Evolutionary conservation across 257 asterid species (phyloP).

Genomic region (Salvia rosmarinus): DNA sequence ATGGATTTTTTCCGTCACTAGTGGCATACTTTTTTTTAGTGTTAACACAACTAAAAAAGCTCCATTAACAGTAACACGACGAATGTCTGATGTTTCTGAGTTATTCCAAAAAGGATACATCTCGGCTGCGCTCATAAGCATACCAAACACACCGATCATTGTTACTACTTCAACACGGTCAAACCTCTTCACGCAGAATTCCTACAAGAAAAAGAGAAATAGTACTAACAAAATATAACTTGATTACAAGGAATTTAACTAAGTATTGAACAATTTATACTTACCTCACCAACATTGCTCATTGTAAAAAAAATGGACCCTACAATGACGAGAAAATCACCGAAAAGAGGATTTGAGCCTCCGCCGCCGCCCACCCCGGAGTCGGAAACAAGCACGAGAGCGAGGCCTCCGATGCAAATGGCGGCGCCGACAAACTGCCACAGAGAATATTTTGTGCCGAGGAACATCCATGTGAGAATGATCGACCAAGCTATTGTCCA

Average conservation of each 20-base stretch:
- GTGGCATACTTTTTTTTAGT: too few species aligned
- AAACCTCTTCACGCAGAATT: conserved; percentile 72
- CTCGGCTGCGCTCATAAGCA: conserved; percentile 61
- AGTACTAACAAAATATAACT: neutral
- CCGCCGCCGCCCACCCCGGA: conserved; percentile 61
- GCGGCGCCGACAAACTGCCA: conserved; percentile 71
- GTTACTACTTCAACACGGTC: conserved; percentile 71
- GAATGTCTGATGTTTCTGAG: too few species aligned
- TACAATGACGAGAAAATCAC: conserved; percentile 65
- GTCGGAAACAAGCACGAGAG: conserved; percentile 68
- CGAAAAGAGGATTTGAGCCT: conserved; percentile 73
- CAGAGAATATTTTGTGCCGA: conserved; percentile 59
- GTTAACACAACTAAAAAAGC: neutral
- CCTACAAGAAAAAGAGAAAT: conserved; percentile 61
- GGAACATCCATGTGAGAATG: conserved; percentile 62
- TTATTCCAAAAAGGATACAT: conserved; percentile 56
- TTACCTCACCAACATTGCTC: conserved; percentile 82
- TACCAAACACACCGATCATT: conserved; percentile 72
- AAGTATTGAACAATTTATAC: neutral
- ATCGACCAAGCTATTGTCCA: conserved; percentile 78
- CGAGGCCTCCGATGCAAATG: conserved; percentile 63
- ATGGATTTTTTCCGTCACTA: too few species aligned
- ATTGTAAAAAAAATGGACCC: conserved; percentile 59
- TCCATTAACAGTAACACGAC: too few species aligned
- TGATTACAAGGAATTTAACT: too few species aligned